These are phyloP conservation scores for Zalaria sp. DNA, from an alignment of 2,329 filamentous ascomycete genomes.

Conservation along the genomic window DNA sequence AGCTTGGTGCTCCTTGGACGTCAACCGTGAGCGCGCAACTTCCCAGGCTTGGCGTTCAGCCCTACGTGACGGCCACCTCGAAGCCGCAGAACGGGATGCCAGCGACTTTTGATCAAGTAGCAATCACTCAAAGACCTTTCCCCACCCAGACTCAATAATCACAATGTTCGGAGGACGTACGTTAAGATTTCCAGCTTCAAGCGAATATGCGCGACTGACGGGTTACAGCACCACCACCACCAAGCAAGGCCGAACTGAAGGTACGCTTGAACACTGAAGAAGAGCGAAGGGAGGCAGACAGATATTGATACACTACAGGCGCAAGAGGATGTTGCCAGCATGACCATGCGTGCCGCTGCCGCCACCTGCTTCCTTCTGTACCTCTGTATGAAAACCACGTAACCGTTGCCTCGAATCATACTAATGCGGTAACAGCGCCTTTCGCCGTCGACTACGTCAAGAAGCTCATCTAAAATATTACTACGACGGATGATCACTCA, in stretches of 20 bases:
- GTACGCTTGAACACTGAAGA: constrained; percentile 9
- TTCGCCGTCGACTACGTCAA: constrained; percentile 40
- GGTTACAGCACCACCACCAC: constrained; percentile 50
- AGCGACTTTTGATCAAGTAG: too few species aligned
- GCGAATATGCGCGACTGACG: constrained; percentile 4
- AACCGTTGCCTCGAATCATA: not conserved
- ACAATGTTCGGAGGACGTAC: constrained; percentile 52
- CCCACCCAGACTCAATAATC: not conserved
- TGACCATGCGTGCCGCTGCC: constrained; percentile 53
- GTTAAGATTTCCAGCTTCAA: constrained; percentile 12
- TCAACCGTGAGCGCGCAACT: too few species aligned
- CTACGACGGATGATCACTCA: too few species aligned
- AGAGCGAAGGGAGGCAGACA: not conserved
- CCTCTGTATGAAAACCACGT: constrained; percentile 46
- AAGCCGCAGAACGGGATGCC: too few species aligned
- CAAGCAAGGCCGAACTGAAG: constrained; percentile 56
- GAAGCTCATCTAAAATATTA: constrained; percentile 26
- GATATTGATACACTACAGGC: constrained; percentile 11
- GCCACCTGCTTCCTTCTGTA: constrained; percentile 57
- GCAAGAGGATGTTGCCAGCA: constrained; percentile 53
- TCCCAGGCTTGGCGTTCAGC: too few species aligned
- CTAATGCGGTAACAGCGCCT: constrained; percentile 30
- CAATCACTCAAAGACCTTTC: too few species aligned
- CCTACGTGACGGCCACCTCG: too few species aligned
- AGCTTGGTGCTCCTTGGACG: too few species aligned